Conservation (phyloP, 1,139 yeast genomes). For the Diutina ranongensis region DNA sequence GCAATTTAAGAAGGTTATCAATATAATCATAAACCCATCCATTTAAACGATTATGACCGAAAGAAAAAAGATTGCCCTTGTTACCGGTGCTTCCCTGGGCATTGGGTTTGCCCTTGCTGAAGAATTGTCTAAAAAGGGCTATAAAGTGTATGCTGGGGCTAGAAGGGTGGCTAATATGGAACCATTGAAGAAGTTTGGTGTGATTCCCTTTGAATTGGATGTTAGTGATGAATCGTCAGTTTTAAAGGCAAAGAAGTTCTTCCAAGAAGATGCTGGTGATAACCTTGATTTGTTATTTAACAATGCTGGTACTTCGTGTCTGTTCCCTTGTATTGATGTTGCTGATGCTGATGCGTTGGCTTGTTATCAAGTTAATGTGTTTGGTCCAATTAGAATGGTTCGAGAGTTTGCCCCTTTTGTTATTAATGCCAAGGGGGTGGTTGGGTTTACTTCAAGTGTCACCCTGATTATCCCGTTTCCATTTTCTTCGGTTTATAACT, state of each 20-base stretch:
- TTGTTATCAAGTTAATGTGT: slow-evolving; percentile 1
- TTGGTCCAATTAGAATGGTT: slow-evolving; percentile 5
- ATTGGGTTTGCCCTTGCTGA: slow-evolving; percentile 61
- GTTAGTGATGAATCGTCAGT: slow-evolving; percentile 46
- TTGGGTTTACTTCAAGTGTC: slow-evolving; percentile 11
- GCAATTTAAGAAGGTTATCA: too few relatives aligned
- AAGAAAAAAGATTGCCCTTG: slow-evolving; percentile 32
- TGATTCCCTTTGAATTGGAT: slow-evolving; percentile 29
- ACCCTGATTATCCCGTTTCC: slow-evolving; percentile 9
- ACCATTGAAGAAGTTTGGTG: slow-evolving; percentile 31
- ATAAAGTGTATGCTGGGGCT: slow-evolving; percentile 63
- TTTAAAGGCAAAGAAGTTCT: slow-evolving; percentile 26
- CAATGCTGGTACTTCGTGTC: slow-evolving; percentile 40
- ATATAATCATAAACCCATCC: too few relatives aligned
- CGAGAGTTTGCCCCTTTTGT: slow-evolving; percentile 9
- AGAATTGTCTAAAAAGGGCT: slow-evolving; percentile 54
- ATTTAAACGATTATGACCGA: neutral
- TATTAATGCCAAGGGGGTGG: slow-evolving; percentile 10
- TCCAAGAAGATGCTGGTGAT: slow-evolving; percentile 30
- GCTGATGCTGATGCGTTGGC: neutral
- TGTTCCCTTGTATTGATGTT: slow-evolving; percentile 56
- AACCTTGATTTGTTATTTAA: slow-evolving; percentile 15
- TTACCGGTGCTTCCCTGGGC: slow-evolving; percentile 80
- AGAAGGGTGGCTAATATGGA: slow-evolving; percentile 56
- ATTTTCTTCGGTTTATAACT: slow-evolving; percentile 9